phyloP scores from a whole-genome alignment of 768 basidiomycete species.

The Cytidiella melzeri region DNA sequence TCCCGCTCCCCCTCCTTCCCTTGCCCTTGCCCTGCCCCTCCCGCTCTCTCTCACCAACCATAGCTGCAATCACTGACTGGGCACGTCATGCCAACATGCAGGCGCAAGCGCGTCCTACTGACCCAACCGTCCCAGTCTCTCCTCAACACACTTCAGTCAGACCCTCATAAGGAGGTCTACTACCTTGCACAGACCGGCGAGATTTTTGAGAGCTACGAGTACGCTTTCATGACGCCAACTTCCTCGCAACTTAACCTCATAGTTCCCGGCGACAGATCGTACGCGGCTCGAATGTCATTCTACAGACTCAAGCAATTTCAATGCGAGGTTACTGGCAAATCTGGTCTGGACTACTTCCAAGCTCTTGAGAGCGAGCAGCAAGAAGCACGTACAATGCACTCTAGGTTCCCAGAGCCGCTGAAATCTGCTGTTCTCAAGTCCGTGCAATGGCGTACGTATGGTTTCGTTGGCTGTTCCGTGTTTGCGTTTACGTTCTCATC shows the following conservation, averaged over 20 bases:
- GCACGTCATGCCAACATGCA: constrained; percentile 70
- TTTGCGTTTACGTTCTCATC: constrained; percentile 7
- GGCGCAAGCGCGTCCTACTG: constrained; percentile 86
- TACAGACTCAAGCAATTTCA: constrained; percentile 93
- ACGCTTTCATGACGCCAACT: constrained; percentile 31
- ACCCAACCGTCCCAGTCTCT: constrained; percentile 72
- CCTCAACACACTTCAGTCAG: constrained; percentile 54
- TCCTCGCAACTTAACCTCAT: constrained; percentile 28
- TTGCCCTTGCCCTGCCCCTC: constrained; percentile 25
- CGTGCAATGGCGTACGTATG: constrained; percentile 92
- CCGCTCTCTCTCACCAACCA: constrained; percentile 15
- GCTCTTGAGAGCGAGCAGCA: constrained; percentile 87
- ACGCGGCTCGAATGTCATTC: constrained; percentile 90
- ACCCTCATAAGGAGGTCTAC: constrained; percentile 75
- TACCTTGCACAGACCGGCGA: constrained; percentile 94
- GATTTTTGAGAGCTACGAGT: constrained; percentile 97
- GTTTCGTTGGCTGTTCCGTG: constrained; percentile 8
- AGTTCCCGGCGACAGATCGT: constrained; percentile 42
- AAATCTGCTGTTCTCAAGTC: constrained; percentile 87
- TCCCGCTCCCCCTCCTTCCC: constrained; percentile 30
- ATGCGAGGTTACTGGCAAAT: constrained; percentile 95
- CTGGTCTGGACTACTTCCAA: constrained; percentile 89
- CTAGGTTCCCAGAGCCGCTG: constrained; percentile 86
- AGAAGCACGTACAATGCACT: constrained; percentile 85
- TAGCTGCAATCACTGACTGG: background rate